Conservation (phyloP, 2,329 filamentous ascomycete species). For the Coleophoma cylindrospora region DNA sequence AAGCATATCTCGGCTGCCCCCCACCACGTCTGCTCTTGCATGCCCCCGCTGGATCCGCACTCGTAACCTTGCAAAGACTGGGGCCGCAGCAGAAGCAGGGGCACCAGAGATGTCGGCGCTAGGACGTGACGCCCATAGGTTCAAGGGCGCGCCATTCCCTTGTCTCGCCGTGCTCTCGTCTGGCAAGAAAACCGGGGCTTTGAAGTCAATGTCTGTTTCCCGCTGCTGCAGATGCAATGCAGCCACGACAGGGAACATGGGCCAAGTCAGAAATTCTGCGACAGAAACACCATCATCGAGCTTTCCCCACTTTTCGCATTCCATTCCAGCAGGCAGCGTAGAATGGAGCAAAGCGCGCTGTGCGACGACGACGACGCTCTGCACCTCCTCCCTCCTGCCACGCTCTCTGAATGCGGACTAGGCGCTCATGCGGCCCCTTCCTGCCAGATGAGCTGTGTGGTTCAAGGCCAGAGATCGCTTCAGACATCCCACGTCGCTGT, state of each 20-base stretch:
- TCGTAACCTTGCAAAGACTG: neutral
- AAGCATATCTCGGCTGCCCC: neutral
- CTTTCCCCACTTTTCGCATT: neutral
- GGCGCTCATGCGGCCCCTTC: neutral
- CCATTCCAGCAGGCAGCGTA: neutral
- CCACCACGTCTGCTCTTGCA: neutral
- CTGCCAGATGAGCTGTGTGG: neutral
- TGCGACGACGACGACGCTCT: neutral
- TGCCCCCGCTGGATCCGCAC: neutral
- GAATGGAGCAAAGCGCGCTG: neutral
- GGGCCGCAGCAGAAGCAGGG: neutral
- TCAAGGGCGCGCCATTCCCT: neutral
- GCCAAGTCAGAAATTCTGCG: neutral
- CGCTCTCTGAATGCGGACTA: neutral
- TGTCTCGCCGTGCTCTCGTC: neutral
- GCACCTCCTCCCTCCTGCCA: neutral
- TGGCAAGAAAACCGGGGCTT: too few species aligned
- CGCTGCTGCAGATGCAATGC: neutral
- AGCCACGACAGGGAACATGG: neutral
- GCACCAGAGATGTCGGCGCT: neutral
- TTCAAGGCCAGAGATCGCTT: neutral
- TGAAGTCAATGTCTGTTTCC: neutral
- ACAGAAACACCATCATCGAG: neutral
- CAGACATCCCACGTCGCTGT: constrained; percentile 1
- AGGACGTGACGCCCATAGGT: neutral